These are phyloP conservation scores for Rhizopus sp. DNA, from an alignment of 371 early-diverging fungal genomes.

Conservation along the genomic window DNA sequence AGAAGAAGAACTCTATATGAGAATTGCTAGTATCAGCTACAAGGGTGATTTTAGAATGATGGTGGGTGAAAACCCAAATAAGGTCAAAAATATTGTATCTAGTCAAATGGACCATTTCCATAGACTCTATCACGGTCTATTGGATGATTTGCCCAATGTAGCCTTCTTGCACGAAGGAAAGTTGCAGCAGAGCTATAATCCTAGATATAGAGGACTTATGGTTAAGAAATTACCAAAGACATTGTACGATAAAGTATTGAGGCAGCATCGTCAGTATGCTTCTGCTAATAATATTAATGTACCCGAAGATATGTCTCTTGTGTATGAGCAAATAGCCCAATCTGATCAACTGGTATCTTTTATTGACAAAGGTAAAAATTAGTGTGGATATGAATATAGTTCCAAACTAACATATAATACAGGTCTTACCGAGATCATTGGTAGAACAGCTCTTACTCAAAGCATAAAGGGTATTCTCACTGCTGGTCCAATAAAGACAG, in stretches of 20 bases:
- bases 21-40: slow-evolving; percentile 91
- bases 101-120: slow-evolving; percentile 80
- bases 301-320: slow-evolving; percentile 37
- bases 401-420: background rate
- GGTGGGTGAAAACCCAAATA: slow-evolving; percentile 93
- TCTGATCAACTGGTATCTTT: slow-evolving; percentile 38
- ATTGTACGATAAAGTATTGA: slow-evolving; percentile 51
- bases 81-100: slow-evolving; percentile 90
- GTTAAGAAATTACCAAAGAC: slow-evolving; percentile 69
- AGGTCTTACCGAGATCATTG: slow-evolving; percentile 46
- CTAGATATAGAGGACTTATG: slow-evolving; percentile 61
- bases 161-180: slow-evolving; percentile 59
- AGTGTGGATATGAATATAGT: background rate
- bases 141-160: slow-evolving; percentile 81
- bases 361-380: slow-evolving; percentile 37
- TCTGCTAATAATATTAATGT: slow-evolving; percentile 24
- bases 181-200: slow-evolving; percentile 66
- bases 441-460: slow-evolving; percentile 85
- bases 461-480: slow-evolving; percentile 91
- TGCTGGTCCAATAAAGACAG: slow-evolving; percentile 78
- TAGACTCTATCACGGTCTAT: slow-evolving; percentile 75
- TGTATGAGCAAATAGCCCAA: slow-evolving; percentile 48
- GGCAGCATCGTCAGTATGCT: slow-evolving; percentile 32
- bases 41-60: slow-evolving; percentile 91
- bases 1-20: slow-evolving; percentile 77